Base-by-base conservation (phyloP, 2,329 filamentous ascomycete genomes). In the Aspergillus awamori region DNA sequence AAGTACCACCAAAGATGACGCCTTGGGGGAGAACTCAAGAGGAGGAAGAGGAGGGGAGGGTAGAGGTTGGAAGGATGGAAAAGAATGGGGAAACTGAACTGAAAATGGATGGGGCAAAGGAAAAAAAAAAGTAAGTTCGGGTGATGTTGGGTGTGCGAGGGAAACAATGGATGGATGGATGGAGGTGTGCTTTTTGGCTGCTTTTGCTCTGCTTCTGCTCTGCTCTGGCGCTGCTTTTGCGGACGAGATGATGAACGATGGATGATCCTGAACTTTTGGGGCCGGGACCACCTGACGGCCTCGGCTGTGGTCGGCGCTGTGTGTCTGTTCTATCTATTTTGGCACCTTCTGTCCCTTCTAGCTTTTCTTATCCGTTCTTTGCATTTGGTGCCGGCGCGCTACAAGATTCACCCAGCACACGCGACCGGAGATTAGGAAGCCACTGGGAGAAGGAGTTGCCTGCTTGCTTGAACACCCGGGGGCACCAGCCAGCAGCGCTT, bases 271-370 rank as follows among this genome's bases (percentile, higher is more conserved):
- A 36, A 63, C 60, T 64, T 64, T 64, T 64, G 65, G 66, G 53
- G 68, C 63, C 65, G 64, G 67, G 70, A 65, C 71, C 71, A 73
- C 69, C 69, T 72, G 69, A 72, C 63, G 71, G 70, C 69, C 71
- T 72, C 66, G 67, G 69, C 64, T 67, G 60, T 54, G 56, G 58
- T 62, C 60, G 60, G 64, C 64, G 61, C 60, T 61, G 58, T 24
- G 45, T 33, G 30, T 51, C 36, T 56, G 6, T 38, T 11, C 38
- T 57, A 13, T 26, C 22, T 43, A 33, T 15, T 22, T 11, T 30
- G 28, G 28, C 28, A 30, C 28, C 13, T 30, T 22, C n/a, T 26
- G 10, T 24, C 22, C 24, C 4, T n/a, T 28, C n/a, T 20, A 33
- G n/a, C 47, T 20, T 8, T 13, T 47, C 8, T 54, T 33, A n/a